Evolutionary conservation across 2,329 filamentous ascomycete genomes (phyloP).

Genomic region (Xylariaceae sp.): DNA sequence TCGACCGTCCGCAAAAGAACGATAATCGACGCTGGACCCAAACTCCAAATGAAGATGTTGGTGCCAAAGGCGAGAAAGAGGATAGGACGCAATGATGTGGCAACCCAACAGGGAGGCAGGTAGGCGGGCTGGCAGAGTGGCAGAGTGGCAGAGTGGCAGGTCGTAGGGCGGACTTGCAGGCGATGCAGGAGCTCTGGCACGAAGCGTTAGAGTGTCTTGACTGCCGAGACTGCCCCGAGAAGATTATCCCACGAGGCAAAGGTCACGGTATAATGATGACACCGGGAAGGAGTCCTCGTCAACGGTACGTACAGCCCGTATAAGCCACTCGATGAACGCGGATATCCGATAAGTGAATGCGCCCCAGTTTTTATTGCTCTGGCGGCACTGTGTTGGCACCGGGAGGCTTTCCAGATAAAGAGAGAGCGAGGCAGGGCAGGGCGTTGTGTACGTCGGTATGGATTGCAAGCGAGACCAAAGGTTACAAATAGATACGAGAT

Average conservation of each 20-base stretch:
- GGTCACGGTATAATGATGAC: not conserved
- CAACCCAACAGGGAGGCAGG: not conserved
- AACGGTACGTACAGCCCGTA: not conserved
- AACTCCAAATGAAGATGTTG: conserved; percentile 1
- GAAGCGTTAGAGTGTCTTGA: not conserved
- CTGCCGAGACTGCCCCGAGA: not conserved
- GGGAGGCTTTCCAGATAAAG: not conserved
- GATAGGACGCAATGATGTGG: not conserved
- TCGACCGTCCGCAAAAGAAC: not conserved
- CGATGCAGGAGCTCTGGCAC: not conserved
- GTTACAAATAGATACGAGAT: conserved; percentile 18
- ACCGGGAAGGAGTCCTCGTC: not conserved
- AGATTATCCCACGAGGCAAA: not conserved
- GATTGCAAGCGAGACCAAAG: conserved; percentile 10
- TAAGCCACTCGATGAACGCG: not conserved
- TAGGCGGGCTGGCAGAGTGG: not conserved
- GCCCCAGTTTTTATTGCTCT: conserved; percentile 8
- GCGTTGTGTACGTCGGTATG: not conserved
- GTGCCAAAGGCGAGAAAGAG: not conserved
- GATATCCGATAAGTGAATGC: not conserved
- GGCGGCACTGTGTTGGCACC: not conserved
- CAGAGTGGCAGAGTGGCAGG: not conserved
- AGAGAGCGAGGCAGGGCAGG: not conserved
- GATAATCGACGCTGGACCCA: not conserved
- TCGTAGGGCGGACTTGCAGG: not conserved